Conservation (phyloP, 345 rosid species). For the Eucalyptus pumila region DNA sequence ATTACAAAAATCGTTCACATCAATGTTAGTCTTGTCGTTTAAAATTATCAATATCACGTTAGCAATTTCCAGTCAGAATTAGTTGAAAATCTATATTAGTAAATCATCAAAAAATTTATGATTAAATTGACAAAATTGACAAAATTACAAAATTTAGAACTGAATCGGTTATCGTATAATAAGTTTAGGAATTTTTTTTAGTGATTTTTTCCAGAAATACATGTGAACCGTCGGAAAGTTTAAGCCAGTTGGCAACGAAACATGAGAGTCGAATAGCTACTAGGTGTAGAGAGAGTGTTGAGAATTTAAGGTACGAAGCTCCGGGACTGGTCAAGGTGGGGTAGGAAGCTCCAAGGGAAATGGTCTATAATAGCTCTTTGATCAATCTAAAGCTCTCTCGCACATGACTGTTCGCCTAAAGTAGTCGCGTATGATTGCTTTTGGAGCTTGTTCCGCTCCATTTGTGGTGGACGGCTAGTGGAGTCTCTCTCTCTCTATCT, state of each 20-base stretch:
- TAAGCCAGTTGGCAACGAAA: neutral
- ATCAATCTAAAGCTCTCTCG: neutral
- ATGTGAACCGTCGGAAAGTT: accelerated
- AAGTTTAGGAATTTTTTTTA: neutral
- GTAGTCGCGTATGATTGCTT: neutral
- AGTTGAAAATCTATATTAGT: no score
- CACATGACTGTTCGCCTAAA: neutral
- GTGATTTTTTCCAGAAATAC: neutral
- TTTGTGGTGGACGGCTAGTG: neutral
- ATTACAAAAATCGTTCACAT: neutral
- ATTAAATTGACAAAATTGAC: accelerated
- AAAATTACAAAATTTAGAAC: neutral
- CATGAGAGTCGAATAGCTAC: neutral
- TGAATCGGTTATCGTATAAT: accelerated
- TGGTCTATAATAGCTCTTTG: neutral
- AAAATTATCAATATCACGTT: accelerated
- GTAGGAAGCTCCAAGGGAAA: neutral
- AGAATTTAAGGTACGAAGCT: neutral
- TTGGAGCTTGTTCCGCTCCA: neutral
- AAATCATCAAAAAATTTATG: accelerated
- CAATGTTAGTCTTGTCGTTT: accelerated
- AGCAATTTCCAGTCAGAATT: accelerated
- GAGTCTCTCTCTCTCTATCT: neutral
- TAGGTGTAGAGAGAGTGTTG: neutral
- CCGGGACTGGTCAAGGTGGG: neutral